These are phyloP conservation scores for Hebeloma cylindrosporum DNA, from an alignment of 768 basidiomycete species.

Conservation along the genomic window DNA sequence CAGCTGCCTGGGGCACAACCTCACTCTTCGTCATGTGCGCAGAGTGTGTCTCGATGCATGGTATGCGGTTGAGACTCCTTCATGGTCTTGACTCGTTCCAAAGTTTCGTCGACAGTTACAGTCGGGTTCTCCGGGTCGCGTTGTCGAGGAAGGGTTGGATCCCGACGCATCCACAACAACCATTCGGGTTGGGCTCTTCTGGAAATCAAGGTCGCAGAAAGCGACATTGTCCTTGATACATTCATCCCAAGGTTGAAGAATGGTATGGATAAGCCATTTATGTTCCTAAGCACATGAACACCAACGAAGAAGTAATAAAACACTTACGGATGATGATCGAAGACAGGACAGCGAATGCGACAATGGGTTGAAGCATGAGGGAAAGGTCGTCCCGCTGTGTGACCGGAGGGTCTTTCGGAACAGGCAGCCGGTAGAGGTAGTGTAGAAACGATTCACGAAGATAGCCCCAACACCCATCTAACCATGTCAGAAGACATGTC, in stretches of 20 bases:
- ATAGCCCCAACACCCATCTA: constrained; percentile 92
- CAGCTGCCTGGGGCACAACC: no score
- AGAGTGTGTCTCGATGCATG: no score
- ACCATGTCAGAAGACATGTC: neutral
- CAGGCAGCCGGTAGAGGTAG: constrained; percentile 66
- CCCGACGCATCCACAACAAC: constrained; percentile 29
- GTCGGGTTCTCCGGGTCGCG: constrained; percentile 11
- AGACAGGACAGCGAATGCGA: constrained; percentile 81
- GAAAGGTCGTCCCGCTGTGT: constrained; percentile 75
- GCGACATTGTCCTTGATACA: constrained; percentile 45
- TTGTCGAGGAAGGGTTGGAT: constrained; percentile 15
- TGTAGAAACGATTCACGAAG: constrained; percentile 83
- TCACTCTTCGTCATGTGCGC: no score
- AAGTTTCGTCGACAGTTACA: neutral
- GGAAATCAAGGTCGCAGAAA: constrained; percentile 44
- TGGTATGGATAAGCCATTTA: constrained; percentile 71
- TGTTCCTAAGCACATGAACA: neutral
- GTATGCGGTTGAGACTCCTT: constrained; percentile 1
- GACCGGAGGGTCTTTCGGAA: constrained; percentile 56
- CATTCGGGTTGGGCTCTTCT: constrained; percentile 43
- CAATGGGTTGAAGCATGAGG: constrained; percentile 74
- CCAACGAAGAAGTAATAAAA: neutral
- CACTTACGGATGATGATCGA: constrained; percentile 83
- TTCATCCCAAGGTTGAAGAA: constrained; percentile 59
- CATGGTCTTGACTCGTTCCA: constrained; percentile 1